A percentile compares a stretch with the other conserved stretches of the same genome.
phyloP scores from a whole-genome alignment of 208 protist genomes.

The Naegleria lovaniensis region DNA sequence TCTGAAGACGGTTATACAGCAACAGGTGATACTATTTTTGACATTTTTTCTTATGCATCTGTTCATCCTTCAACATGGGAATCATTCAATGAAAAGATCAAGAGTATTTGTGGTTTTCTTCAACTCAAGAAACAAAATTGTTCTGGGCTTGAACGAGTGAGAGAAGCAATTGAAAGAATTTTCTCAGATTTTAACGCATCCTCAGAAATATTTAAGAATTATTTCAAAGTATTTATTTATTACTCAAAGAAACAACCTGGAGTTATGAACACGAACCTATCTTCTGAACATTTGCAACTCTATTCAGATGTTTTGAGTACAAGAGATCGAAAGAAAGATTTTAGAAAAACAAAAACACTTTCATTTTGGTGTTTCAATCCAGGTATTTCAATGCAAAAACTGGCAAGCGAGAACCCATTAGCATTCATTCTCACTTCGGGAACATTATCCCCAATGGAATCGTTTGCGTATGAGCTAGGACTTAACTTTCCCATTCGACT shows the following conservation, averaged over 20 bases:
- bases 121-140: not conserved
- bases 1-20: not conserved
- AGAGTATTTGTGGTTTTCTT: not conserved
- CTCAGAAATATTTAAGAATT: not conserved
- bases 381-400: constrained; percentile 59
- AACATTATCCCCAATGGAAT: constrained; percentile 79
- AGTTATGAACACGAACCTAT: not conserved
- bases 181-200: not conserved
- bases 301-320: not conserved
- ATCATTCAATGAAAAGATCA: not conserved
- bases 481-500: constrained; percentile 66
- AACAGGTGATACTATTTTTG: not conserved
- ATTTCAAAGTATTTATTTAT: not conserved
- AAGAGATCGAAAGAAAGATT: not conserved
- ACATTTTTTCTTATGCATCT: not conserved
- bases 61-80: not conserved
- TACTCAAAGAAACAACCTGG: constrained; percentile 3
- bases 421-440: constrained; percentile 81
- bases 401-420: constrained; percentile 49
- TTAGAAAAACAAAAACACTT: not conserved
- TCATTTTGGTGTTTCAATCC: constrained; percentile 84
- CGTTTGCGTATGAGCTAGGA: constrained; percentile 65
- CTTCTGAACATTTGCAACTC: not conserved
- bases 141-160: not conserved
- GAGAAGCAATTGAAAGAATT: not conserved